Evolutionary conservation across 2,329 filamentous ascomycete species (phyloP), one percentile per base, ranked within the genome.

Genomic region (Tolypocladium album): DNA sequence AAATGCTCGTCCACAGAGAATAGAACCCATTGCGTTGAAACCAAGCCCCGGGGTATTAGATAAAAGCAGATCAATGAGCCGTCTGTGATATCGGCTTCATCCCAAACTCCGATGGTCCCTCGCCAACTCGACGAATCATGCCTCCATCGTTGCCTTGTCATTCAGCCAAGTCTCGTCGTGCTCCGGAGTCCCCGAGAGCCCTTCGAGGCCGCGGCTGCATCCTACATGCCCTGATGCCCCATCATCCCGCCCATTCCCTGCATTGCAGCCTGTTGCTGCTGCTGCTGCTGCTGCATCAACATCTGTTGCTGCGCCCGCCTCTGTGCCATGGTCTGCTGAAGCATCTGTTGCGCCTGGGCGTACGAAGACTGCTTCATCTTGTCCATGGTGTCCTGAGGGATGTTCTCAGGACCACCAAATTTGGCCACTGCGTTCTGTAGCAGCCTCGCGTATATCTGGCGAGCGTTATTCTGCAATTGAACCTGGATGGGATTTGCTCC

Each of bases 241-340:
- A 81, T 81, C 77, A 84, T 83, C 34, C 77, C 75, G 58, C 78
- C 76, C 76, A 83, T 82, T 8, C 78, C 78, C 61, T 82, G 78
- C 74, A 83, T 78, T 39, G 73, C 71, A 57, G 71, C 71, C 40
- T 71, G 52, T 20, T 47, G 36, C 58, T 47, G 36, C 58, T 74
- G 73, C 55, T 74, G 73, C 55, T 76, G 73, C 55, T 76, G 74
- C 61, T 76, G 74, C 67, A 72, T 61, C 65, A 73, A 65, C 57
- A 70, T 67, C 56, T 71, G 69, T 36, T 76, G 74, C 60, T 71
- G 65, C 64, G 67, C 67, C 45, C 71, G 67, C 15, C 70, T 67
- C 52, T 74, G 72, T 6, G 66, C 63, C 56, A 74, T 63, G 13
- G 69, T 58, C 11, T 71, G 68, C 47, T 75, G 66, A 1, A 77